These are phyloP conservation scores for Debaryomyces sp. DNA, from an alignment of 1,139 yeast species.

Conservation along the genomic window DNA sequence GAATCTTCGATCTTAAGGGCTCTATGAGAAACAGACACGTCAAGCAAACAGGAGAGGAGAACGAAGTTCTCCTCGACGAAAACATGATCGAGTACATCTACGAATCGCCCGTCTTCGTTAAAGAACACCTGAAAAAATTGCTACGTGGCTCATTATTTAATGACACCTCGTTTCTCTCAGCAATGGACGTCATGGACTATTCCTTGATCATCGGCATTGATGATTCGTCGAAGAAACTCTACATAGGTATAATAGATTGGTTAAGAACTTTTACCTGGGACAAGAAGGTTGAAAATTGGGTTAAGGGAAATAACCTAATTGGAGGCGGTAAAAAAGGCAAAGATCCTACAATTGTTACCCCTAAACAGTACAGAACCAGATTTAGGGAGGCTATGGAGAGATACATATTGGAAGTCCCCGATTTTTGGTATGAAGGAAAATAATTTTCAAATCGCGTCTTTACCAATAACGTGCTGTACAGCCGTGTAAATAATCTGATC, in stretches of 20 bases:
- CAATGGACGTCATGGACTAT: slow-evolving; percentile 99
- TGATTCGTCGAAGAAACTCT: slow-evolving; percentile 61
- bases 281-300: slow-evolving; percentile 98
- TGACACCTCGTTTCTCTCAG: slow-evolving; percentile 90
- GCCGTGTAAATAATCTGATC: slow-evolving; percentile 6
- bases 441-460: slow-evolving; percentile 8
- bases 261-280: slow-evolving; percentile 98
- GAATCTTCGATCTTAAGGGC: slow-evolving; percentile 95
- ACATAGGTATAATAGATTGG: slow-evolving; percentile 96
- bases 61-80: slow-evolving; percentile 93
- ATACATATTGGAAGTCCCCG: slow-evolving; percentile 93
- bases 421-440: slow-evolving; percentile 64
- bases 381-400: slow-evolving; percentile 98
- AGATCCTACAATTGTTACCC: slow-evolving; percentile 97
- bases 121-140: slow-evolving; percentile 87
- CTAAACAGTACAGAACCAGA: slow-evolving; percentile 89
- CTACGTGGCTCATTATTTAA: slow-evolving; percentile 90
- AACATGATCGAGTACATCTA: slow-evolving; percentile 98
- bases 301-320: slow-evolving; percentile 85
- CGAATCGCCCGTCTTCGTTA: slow-evolving; percentile 92
- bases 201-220: slow-evolving; percentile 90
- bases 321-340: slow-evolving; percentile 78
- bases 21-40: slow-evolving; percentile 98
- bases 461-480: slow-evolving; percentile 8
- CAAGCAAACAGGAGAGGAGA: slow-evolving; percentile 92